Percentiles rank a stretch among this genome's conserved stretches.
phyloP scores from a whole-genome alignment of 2,329 filamentous ascomycete genomes.

The Biscogniauxia sp. region DNA sequence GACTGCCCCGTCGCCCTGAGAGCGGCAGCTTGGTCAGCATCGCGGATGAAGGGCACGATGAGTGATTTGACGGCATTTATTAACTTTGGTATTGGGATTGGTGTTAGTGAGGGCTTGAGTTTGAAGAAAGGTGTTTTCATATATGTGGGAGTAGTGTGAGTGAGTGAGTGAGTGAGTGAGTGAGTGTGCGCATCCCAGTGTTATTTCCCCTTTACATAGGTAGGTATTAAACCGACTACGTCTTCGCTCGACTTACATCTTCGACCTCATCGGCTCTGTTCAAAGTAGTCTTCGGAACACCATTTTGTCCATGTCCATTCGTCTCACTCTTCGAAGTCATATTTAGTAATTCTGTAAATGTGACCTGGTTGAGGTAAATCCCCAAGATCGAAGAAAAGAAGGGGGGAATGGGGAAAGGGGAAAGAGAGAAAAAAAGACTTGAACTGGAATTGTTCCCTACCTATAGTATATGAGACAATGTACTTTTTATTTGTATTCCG shows the following conservation, averaged over 20 bases:
- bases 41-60: slow-evolving; percentile 67
- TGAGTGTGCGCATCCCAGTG: not conserved
- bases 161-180: not conserved
- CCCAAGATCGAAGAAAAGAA: not conserved
- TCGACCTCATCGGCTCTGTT: slow-evolving; percentile 44
- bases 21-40: slow-evolving; percentile 62
- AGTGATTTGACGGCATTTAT: slow-evolving; percentile 65
- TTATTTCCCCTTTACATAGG: not conserved
- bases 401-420: no score
- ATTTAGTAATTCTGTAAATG: not conserved
- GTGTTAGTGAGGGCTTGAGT: not conserved
- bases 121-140: not conserved
- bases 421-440: not conserved
- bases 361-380: not conserved
- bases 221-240: not conserved
- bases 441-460: no score
- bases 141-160: not conserved
- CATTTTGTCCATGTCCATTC: slow-evolving; percentile 9
- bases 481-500: not conserved
- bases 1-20: slow-evolving; percentile 54
- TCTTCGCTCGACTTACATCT: slow-evolving; percentile 39
- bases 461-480: not conserved
- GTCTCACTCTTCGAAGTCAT: not conserved
- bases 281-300: slow-evolving; percentile 14
- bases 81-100: slow-evolving; percentile 46